These are phyloP conservation scores for Albifimbria verrucaria DNA, from an alignment of 2,329 filamentous ascomycete species.

Conservation along the genomic window DNA sequence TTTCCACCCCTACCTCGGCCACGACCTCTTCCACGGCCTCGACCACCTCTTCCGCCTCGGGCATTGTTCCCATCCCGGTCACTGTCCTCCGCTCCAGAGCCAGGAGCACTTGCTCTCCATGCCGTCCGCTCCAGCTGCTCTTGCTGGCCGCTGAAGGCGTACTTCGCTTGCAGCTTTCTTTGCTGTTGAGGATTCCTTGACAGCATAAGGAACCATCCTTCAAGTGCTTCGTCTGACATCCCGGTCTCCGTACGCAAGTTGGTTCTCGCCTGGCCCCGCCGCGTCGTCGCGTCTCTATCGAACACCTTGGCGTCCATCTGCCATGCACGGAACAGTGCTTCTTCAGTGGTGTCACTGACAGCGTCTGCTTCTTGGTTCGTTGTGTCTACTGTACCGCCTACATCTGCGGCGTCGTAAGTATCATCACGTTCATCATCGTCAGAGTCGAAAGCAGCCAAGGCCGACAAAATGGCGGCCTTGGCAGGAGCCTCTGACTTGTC, in stretches of 20 bases:
- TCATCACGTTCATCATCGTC: slow-evolving; percentile 97
- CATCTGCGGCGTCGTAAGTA: slow-evolving; percentile 89
- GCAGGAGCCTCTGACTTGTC: slow-evolving; percentile 63
- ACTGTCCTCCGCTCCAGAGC: slow-evolving; percentile 55
- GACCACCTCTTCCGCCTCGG: slow-evolving; percentile 41
- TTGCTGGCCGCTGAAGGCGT: slow-evolving; percentile 66
- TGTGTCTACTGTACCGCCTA: slow-evolving; percentile 81
- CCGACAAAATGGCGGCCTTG: slow-evolving; percentile 85
- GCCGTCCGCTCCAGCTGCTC: slow-evolving; percentile 61
- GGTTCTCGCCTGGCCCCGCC: slow-evolving; percentile 59
- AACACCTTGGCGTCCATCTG: slow-evolving; percentile 64
- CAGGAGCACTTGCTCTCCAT: slow-evolving; percentile 55
- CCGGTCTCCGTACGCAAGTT: slow-evolving; percentile 72
- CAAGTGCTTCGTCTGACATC: slow-evolving; percentile 90
- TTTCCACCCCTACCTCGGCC: slow-evolving; percentile 54
- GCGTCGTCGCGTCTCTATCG: slow-evolving; percentile 65
- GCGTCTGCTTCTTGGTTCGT: slow-evolving; percentile 53
- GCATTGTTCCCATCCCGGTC: slow-evolving; percentile 42
- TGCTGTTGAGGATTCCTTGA: slow-evolving; percentile 66
- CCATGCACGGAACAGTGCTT: slow-evolving; percentile 70
- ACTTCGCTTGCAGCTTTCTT: slow-evolving; percentile 68
- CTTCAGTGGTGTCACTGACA: slow-evolving; percentile 57
- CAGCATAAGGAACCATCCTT: slow-evolving; percentile 92
- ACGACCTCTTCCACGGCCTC: slow-evolving; percentile 40
- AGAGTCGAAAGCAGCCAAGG: slow-evolving; percentile 82